Percentiles rank a stretch among this genome's conserved stretches.
These are phyloP conservation scores for Talaromyces ruber DNA, from an alignment of 495 filamentous ascomycete genomes.

Conservation along the genomic window DNA sequence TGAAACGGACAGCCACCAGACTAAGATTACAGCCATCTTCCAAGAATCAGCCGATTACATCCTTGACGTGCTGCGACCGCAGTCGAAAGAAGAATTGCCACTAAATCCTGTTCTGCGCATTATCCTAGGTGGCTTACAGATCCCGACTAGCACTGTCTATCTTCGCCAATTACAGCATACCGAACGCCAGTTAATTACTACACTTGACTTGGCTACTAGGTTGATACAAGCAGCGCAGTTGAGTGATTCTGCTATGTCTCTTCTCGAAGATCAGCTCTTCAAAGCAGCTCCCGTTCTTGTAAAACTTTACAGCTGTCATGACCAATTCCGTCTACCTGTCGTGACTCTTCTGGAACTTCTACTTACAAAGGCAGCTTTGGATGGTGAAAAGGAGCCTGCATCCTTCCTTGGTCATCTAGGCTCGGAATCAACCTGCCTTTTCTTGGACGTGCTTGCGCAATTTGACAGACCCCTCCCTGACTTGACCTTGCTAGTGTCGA, in stretches of 20 bases:
- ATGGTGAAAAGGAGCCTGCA: slow-evolving; percentile 60
- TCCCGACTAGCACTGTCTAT: slow-evolving; percentile 56
- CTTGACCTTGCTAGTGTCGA: slow-evolving; percentile 47
- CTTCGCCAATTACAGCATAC: slow-evolving; percentile 47
- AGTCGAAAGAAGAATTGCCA: slow-evolving; percentile 56
- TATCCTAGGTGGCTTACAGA: slow-evolving; percentile 57
- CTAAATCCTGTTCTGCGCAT: slow-evolving; percentile 71
- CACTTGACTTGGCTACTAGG: slow-evolving; percentile 56
- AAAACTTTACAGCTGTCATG: slow-evolving; percentile 66
- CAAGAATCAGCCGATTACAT: slow-evolving; percentile 64
- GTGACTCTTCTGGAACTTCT: slow-evolving; percentile 65
- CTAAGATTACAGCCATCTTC: slow-evolving; percentile 57
- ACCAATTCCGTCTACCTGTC: slow-evolving; percentile 54
- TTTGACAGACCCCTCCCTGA: slow-evolving; percentile 70
- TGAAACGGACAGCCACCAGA: slow-evolving; percentile 37
- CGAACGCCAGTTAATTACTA: slow-evolving; percentile 52
- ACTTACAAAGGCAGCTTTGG: slow-evolving; percentile 56
- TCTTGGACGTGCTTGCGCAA: slow-evolving; percentile 67
- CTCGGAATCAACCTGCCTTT: slow-evolving; percentile 69
- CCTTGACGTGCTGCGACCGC: slow-evolving; percentile 64
- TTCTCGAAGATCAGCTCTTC: slow-evolving; percentile 72
- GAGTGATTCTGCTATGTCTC: slow-evolving; percentile 47
- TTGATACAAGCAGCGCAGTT: slow-evolving; percentile 62
- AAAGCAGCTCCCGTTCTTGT: slow-evolving; percentile 65
- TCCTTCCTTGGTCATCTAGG: slow-evolving; percentile 86